These are phyloP conservation scores for Acrocalymma vagum DNA, from an alignment of 2,329 filamentous ascomycete species.

Conservation along the genomic window DNA sequence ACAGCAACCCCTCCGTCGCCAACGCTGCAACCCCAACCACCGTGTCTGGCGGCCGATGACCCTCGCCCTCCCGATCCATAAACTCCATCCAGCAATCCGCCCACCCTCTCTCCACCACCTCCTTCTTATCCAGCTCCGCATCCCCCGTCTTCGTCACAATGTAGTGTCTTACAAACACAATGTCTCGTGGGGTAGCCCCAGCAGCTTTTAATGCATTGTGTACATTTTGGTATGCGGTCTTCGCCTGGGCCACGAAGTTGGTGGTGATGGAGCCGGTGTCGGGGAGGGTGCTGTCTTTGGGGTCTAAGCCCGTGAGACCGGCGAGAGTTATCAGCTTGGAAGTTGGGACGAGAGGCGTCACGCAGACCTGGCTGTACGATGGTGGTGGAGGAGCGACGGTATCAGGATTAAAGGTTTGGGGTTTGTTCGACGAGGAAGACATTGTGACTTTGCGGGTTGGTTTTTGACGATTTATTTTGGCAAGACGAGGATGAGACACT, in stretches of 20 bases:
- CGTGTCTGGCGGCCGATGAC: constrained; percentile 47
- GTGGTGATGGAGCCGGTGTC: constrained; percentile 17
- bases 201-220: constrained; percentile 34
- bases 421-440: constrained; percentile 28
- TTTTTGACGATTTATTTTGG: too few relatives aligned
- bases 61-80: constrained; percentile 41
- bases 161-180: constrained; percentile 44
- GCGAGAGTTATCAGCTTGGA: constrained; percentile 43
- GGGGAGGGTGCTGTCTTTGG: too few relatives aligned
- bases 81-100: constrained; percentile 44
- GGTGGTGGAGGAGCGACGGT: constrained; percentile 33
- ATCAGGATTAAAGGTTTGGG: constrained; percentile 39
- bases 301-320: constrained; percentile 41
- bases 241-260: constrained; percentile 35
- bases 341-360: constrained; percentile 38
- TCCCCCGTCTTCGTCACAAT: constrained; percentile 45
- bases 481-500: too few relatives aligned
- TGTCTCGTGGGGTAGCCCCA: constrained; percentile 43
- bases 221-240: constrained; percentile 37
- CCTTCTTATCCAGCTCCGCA: constrained; percentile 25
- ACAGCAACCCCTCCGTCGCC: constrained; percentile 38
- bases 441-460: constrained; percentile 12
- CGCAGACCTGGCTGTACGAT: constrained; percentile 39
- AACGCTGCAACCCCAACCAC: constrained; percentile 45
- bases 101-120: constrained; percentile 41